Evolutionary conservation across 73 alveolate genomes (phyloP), one percentile per base, ranked within the genome.

Genomic region (Paramecium caudatum): DNA sequence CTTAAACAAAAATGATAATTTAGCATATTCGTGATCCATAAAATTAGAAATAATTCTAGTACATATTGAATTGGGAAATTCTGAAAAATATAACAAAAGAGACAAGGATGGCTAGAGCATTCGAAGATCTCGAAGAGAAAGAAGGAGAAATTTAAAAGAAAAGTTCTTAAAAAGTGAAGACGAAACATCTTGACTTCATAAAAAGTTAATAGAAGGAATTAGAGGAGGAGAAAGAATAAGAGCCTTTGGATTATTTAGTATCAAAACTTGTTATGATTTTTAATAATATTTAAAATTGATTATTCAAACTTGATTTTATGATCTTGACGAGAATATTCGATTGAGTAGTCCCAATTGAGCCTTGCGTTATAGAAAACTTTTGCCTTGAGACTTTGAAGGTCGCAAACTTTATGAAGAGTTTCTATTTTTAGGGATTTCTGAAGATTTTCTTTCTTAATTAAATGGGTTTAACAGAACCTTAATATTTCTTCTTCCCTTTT

Each of bases 311-410:
- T 7, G 9, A 23, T 55, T 43, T 21, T 55, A 23, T 55, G 80
- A 55, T 55, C 80, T 55, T 0, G 80, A 55, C 8, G 80, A 55
- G 80, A 55, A 55, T 55, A 55, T 55, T 55, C 80, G 23, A 55
- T 55, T 55, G 23, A 55, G 30, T 7, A 55, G 46, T 0, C 80
- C 80, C 4, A 55, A 7, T 55, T 55, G n/a, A 2, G 80, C 80
- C 30, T 55, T 55, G 23, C 80, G 23, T 55, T 55, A 21, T 55
- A 55, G 30, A 15, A 55, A 55, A 19, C 46, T 55, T 55, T 12
- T 55, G 7, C 80, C 80, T 4, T 55, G 37, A 19, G 80, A 55
- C 30, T 55, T 55, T 5, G 80, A 55, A 23, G 80, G 80, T 25
- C 80, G 23, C 30, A 23, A 55, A 23, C 80, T 55, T 55, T 55